Percentiles rank a stretch among this genome's conserved stretches.
Evolutionary conservation across 2,329 filamentous ascomycete genomes (phyloP).

Genomic region (Phyllosticta citribraziliensis): DNA sequence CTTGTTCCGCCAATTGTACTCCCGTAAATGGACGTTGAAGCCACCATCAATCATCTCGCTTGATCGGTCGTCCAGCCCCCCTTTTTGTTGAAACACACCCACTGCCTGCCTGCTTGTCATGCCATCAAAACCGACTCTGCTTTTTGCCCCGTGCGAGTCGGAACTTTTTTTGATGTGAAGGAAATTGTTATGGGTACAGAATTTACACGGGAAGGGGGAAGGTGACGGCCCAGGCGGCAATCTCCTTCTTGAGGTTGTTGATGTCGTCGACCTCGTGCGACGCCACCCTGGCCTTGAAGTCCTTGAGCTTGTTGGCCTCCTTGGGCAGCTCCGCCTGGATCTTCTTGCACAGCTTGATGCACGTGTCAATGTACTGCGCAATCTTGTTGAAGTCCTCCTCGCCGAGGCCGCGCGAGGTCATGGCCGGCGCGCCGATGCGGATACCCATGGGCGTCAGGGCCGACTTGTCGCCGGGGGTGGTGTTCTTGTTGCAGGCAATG

Average conservation of each 20-base stretch:
- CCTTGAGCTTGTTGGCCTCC: conserved; percentile 98
- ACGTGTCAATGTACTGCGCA: conserved; percentile 76
- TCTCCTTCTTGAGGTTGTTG: conserved; percentile 77
- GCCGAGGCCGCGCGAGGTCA: conserved; percentile 92
- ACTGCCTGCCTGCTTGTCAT: neutral
- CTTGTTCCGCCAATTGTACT: neutral
- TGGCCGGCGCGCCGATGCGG: conserved; percentile 89
- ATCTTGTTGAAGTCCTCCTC: conserved; percentile 77
- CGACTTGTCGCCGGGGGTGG: conserved; percentile 88
- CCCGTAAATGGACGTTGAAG: conserved; percentile 10
- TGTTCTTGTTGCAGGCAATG: conserved; percentile 99
- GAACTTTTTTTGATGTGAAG: neutral
- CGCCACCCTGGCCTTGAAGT: conserved; percentile 92
- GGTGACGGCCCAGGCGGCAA: conserved; percentile 71
- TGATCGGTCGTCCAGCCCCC: neutral
- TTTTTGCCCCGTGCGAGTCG: neutral
- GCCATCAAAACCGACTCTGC: neutral
- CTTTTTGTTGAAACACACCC: conserved; percentile 2
- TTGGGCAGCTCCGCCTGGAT: conserved; percentile 79
- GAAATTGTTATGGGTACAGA: no score
- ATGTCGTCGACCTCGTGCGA: conserved; percentile 72
- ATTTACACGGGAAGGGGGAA: conserved; percentile 80
- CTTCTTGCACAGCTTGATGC: conserved; percentile 83
- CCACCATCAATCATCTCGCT: neutral
- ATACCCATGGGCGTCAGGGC: conserved; percentile 88